Conservation (phyloP, 75 land plant species). For the Picea sitchensis region DNA sequence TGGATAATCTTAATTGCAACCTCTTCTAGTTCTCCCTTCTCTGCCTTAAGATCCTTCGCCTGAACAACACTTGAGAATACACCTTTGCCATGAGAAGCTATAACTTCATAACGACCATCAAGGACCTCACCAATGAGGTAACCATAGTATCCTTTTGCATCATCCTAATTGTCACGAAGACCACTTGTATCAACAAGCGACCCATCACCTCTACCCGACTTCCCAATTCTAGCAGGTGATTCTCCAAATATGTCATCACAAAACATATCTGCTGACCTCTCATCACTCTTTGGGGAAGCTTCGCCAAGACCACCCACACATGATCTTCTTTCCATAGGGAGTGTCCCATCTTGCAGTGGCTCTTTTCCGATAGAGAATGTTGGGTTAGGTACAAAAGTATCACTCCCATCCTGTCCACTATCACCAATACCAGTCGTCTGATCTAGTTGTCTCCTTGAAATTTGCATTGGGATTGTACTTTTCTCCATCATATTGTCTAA, state of each 20-base stretch:
- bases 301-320: constrained; percentile 63
- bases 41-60: constrained; percentile 87
- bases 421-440: constrained; percentile 10
- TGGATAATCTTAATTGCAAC: constrained; percentile 95
- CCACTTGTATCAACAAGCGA: constrained; percentile 71
- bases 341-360: constrained; percentile 49
- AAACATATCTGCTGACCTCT: constrained; percentile 69
- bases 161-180: constrained; percentile 98
- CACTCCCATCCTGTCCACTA: constrained; percentile 21
- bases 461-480: neutral
- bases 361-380: constrained; percentile 56
- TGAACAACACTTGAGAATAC: constrained; percentile 98
- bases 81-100: constrained; percentile 94
- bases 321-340: constrained; percentile 20
- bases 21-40: constrained; percentile 75
- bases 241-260: constrained; percentile 99
- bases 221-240: constrained; percentile 79
- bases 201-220: constrained; percentile 74
- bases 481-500: neutral
- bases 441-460: neutral
- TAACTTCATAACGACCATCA: constrained; percentile 89
- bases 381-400: constrained; percentile 28
- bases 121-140: constrained; percentile 89
- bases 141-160: constrained; percentile 94
- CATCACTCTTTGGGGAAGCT: constrained; percentile 91